Percentiles rank a stretch among this genome's conserved stretches.
Conservation (phyloP, 306 rosid genomes). For the Vigna unguiculata region DNA sequence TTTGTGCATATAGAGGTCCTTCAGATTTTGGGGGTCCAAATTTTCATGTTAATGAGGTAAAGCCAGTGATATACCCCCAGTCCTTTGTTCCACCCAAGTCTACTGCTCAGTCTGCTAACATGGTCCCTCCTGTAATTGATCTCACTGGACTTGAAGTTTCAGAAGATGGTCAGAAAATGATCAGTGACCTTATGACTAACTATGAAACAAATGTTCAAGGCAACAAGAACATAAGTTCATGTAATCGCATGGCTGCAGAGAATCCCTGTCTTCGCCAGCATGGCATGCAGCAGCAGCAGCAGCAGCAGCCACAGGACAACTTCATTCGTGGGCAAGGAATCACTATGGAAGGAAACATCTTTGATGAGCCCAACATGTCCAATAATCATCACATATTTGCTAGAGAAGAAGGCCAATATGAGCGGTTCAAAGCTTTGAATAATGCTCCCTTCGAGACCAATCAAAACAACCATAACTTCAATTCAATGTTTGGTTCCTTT, state of each 20-base stretch:
- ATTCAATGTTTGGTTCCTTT: conserved; percentile 61
- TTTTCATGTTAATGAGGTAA: conserved; percentile 64
- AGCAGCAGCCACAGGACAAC: conserved; percentile 47
- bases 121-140: conserved; percentile 52
- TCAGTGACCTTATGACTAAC: conserved; percentile 63
- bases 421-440: conserved; percentile 59
- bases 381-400: conserved; percentile 52
- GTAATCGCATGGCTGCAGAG: conserved; percentile 34
- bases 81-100: conserved; percentile 57
- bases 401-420: conserved; percentile 53
- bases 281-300: conserved; percentile 52
- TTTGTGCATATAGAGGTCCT: conserved; percentile 53
- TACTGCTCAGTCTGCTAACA: conserved; percentile 46
- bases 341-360: conserved; percentile 57
- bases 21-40: conserved; percentile 55
- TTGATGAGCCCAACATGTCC: conserved; percentile 48
- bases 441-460: conserved; percentile 59
- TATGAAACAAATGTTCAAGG: conserved; percentile 62
- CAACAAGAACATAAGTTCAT: conserved; percentile 44
- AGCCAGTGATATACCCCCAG: conserved; percentile 64
- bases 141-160: conserved; percentile 65
- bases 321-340: conserved; percentile 53
- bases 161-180: conserved; percentile 66
- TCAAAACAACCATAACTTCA: conserved; percentile 47
- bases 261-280: conserved; percentile 48